Conservation (phyloP, 1,284 basidiomycete genomes). For the Ceratobasidium sp. region DNA sequence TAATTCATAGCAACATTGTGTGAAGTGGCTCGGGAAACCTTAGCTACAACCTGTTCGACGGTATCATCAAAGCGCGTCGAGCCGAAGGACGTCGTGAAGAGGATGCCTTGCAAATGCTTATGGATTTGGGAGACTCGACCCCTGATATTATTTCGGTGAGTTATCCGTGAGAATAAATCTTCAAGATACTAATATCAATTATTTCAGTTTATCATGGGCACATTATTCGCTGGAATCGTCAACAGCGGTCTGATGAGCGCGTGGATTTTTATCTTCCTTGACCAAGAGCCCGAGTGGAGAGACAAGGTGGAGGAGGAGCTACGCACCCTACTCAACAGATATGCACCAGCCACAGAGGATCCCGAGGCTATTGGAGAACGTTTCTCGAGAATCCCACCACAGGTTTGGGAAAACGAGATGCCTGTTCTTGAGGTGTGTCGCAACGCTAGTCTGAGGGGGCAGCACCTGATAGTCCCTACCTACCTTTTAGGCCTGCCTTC, state of each 20-base stretch:
- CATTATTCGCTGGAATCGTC: conserved; percentile 17
- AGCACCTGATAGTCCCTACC: not conserved
- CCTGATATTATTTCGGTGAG: conserved; percentile 11
- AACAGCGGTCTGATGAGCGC: conserved; percentile 30
- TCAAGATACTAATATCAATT: not conserved
- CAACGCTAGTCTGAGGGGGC: not conserved
- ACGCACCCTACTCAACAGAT: not conserved
- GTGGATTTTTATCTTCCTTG: conserved; percentile 22
- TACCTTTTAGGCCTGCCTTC: conserved; percentile 8
- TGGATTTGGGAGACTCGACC: conserved; percentile 13
- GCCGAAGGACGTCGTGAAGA: conserved; percentile 15
- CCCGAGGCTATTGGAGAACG: not conserved
- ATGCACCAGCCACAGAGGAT: not conserved
- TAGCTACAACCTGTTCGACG: conserved; percentile 10
- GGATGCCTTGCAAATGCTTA: conserved; percentile 12
- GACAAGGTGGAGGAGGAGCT: conserved; percentile 10
- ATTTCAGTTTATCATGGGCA: not conserved
- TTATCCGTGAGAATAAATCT: not conserved
- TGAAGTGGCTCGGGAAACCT: not conserved
- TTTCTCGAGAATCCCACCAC: conserved; percentile 12
- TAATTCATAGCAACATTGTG: no score
- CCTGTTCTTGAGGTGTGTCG: conserved; percentile 15
- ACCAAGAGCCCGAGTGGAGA: conserved; percentile 21
- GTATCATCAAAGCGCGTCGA: conserved; percentile 14
- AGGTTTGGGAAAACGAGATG: conserved; percentile 27